These are phyloP conservation scores for Suillus weaverae DNA, from an alignment of 768 basidiomycete genomes.

Conservation along the genomic window DNA sequence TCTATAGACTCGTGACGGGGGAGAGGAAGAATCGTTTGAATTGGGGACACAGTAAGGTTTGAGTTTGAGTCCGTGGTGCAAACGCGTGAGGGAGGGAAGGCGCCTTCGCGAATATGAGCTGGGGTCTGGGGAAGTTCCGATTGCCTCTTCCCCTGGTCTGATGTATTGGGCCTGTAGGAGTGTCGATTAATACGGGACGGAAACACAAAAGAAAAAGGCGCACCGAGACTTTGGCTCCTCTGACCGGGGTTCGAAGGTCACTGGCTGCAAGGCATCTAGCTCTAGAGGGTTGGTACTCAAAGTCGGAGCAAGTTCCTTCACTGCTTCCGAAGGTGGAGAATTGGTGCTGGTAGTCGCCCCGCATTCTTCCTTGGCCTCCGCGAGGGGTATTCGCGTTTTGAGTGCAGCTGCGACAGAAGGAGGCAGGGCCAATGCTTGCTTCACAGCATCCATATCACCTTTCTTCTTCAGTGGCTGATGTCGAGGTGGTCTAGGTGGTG, in stretches of 20 bases:
- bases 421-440: constrained; percentile 60
- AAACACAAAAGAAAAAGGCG: neutral
- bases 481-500: constrained; percentile 61
- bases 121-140: constrained; percentile 7
- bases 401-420: constrained; percentile 51
- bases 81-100: constrained; percentile 53
- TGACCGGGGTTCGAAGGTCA: neutral
- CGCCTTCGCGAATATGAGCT: constrained; percentile 58
- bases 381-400: constrained; percentile 7
- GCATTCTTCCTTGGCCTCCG: neutral
- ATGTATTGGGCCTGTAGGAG: neutral
- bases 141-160: neutral
- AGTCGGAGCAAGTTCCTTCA: neutral
- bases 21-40: constrained; percentile 19
- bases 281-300: neutral
- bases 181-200: neutral
- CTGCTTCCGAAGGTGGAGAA: neutral
- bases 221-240: neutral
- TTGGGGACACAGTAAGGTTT: constrained; percentile 14
- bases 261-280: neutral
- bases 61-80: constrained; percentile 24
- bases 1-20: constrained; percentile 35
- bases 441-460: constrained; percentile 56
- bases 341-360: neutral
- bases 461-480: constrained; percentile 52